These are phyloP conservation scores for Casuarina glauca DNA, from an alignment of 306 rosid species.

Conservation along the genomic window DNA sequence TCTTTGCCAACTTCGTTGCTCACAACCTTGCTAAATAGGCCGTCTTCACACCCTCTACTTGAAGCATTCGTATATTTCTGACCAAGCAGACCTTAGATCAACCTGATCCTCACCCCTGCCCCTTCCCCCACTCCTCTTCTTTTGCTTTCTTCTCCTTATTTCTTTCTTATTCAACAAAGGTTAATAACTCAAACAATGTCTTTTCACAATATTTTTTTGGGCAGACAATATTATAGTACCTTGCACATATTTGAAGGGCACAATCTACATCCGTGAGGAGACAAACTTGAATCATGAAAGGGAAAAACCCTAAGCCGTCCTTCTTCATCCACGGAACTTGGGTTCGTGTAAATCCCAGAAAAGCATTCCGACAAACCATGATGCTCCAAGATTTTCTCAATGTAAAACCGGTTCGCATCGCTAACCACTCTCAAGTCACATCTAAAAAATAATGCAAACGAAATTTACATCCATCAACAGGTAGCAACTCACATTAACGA, in stretches of 20 bases:
- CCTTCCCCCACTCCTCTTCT: too few species aligned
- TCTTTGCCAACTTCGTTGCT: neutral
- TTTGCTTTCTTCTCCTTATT: too few species aligned
- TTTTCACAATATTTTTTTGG: neutral
- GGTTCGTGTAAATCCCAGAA: slow-evolving; percentile 60
- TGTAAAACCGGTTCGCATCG: slow-evolving; percentile 67
- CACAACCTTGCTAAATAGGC: too few species aligned
- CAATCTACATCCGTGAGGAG: slow-evolving; percentile 63
- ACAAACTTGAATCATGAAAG: slow-evolving; percentile 39
- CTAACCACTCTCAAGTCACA: slow-evolving; percentile 77
- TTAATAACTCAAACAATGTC: too few species aligned
- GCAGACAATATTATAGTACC: slow-evolving; percentile 34
- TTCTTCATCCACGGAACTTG: slow-evolving; percentile 42
- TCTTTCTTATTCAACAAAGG: too few species aligned
- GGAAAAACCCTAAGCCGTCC: slow-evolving; percentile 66
- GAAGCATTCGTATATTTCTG: too few species aligned
- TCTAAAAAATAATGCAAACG: slow-evolving; percentile 36
- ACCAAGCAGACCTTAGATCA: too few species aligned
- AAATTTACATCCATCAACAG: slow-evolving; percentile 1
- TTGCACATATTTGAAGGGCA: slow-evolving; percentile 86
- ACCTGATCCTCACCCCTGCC: too few species aligned
- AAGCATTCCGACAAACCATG: slow-evolving; percentile 63
- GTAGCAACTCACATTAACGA: neutral
- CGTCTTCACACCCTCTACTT: too few species aligned
- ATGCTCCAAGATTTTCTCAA: slow-evolving; percentile 63